phyloP scores from a whole-genome alignment of 345 rosid species.

The Populus simonii region DNA sequence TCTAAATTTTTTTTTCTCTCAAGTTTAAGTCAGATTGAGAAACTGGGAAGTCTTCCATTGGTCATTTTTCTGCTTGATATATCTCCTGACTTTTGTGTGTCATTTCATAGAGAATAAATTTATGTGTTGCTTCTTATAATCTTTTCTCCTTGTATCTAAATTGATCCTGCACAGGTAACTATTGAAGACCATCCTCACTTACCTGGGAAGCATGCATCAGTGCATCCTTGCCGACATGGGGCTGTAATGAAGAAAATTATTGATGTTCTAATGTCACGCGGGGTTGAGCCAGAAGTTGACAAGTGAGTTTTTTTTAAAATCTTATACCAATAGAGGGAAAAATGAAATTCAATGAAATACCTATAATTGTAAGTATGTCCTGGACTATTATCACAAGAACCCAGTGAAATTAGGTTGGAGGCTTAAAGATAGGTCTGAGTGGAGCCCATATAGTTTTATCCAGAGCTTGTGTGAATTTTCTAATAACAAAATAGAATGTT shows the following conservation, averaged over 20 bases:
- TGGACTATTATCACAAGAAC: background rate
- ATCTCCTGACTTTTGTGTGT: background rate
- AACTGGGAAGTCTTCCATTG: background rate
- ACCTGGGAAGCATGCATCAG: constrained; percentile 98
- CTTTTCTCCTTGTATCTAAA: background rate
- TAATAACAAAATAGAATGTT: background rate
- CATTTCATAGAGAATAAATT: background rate
- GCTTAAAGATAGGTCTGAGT: background rate
- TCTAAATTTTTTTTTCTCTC: background rate
- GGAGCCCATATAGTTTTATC: background rate
- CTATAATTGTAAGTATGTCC: background rate
- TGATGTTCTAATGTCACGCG: constrained; percentile 90
- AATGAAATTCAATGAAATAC: background rate
- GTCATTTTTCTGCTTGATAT: background rate
- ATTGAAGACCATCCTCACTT: constrained; percentile 98
- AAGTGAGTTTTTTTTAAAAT: constrained; percentile 43
- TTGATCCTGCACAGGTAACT: constrained; percentile 56
- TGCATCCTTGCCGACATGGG: constrained; percentile 97
- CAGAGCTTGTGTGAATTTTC: background rate
- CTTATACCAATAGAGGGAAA: background rate
- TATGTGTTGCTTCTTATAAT: background rate
- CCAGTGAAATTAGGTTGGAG: background rate
- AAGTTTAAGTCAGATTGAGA: background rate
- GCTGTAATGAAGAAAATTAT: constrained; percentile 99
- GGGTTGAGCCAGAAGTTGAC: constrained; percentile 98